Evolutionary conservation across 2,329 filamentous ascomycete genomes (phyloP), one percentile per base, ranked within the genome.

Genomic region (Botrytis cinerea): DNA sequence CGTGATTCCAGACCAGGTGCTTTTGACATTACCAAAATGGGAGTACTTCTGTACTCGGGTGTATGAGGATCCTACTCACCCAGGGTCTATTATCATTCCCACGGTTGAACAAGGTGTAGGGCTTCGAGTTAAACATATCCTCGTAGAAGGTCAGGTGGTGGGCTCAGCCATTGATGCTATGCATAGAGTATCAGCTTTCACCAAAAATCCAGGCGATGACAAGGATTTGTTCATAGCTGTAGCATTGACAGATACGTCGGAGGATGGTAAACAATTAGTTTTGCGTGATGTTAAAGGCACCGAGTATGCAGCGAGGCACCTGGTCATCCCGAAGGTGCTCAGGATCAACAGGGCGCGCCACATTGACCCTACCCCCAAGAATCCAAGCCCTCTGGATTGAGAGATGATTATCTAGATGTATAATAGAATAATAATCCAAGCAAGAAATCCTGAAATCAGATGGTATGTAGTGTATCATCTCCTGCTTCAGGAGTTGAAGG

Each of bases 91-190:
- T 40, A 72, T 78, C 16, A 70, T 78, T 59, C 35, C 10, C 35
- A 61, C 18, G 14, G 14, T 54, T 45, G 46, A 62, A 57, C 14
- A 6, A 35, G 45, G 45, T 20, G 7, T 43, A 10, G 73, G 60
- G 6, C 72, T 78, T 16, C 73, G 75, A 51, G 71, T 78, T 22
- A 72, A 63, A 25, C 46, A 74, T 16, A 74, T 78, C 0, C 77
- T 74, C 18, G 48, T 77, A 25, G 76, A 76, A 48, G 76, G 76
- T 18, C 66, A 75, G 28, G 38, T 48, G 5, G 57, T n/a, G 1
- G 74, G 74, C 25, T 46, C 73, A 40, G 76, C 76, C 51, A 25
- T 28, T 12, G 51, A 69, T 40, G 75, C 64, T 35, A 69, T 77
- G 72, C 59, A 54, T 46, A 72, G 6, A 43, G 10, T 51, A 64